A percentile compares a stretch with the other conserved stretches of the same genome.
phyloP scores from a whole-genome alignment of 139 green algal species.

The Astrephomene gubernaculifera region DNA sequence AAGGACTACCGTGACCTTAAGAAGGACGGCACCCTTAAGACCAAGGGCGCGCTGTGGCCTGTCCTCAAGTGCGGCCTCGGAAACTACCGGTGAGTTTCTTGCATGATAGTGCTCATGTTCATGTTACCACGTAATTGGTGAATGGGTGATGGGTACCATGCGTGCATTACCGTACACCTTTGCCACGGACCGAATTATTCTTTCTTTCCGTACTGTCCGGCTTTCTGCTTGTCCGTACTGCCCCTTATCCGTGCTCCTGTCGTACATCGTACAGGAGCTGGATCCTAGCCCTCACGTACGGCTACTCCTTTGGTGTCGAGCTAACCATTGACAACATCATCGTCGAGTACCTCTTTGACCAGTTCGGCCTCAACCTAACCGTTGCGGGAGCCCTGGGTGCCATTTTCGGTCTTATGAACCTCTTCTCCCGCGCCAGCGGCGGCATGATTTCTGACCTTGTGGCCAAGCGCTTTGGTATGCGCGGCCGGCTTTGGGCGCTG shows the following conservation, averaged over 20 bases:
- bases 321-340: conserved; percentile 90
- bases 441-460: conserved; percentile 74
- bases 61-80: conserved; percentile 79
- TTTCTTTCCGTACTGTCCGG: too few species aligned
- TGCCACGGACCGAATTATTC: too few species aligned
- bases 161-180: too few species aligned
- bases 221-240: too few species aligned
- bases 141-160: too few species aligned
- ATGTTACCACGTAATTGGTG: too few species aligned
- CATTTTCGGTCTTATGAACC: conserved; percentile 92
- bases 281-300: conserved; percentile 79
- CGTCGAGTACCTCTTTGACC: conserved; percentile 76
- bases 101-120: too few species aligned
- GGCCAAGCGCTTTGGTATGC: conserved; percentile 74
- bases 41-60: conserved; percentile 66
- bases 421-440: conserved; percentile 89
- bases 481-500: conserved; percentile 83
- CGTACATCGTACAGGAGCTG: conserved; percentile 60
- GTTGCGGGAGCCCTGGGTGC: conserved; percentile 49
- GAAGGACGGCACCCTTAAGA: conserved; percentile 79
- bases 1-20: conserved; percentile 83
- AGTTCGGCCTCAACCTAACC: conserved; percentile 74
- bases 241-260: too few species aligned
- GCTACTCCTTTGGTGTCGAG: conserved; percentile 89
- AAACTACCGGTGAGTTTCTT: conserved; percentile 82